These are phyloP conservation scores for Phytopythium ostracodes DNA, from an alignment of 352 stramenopile species.

Conservation along the genomic window DNA sequence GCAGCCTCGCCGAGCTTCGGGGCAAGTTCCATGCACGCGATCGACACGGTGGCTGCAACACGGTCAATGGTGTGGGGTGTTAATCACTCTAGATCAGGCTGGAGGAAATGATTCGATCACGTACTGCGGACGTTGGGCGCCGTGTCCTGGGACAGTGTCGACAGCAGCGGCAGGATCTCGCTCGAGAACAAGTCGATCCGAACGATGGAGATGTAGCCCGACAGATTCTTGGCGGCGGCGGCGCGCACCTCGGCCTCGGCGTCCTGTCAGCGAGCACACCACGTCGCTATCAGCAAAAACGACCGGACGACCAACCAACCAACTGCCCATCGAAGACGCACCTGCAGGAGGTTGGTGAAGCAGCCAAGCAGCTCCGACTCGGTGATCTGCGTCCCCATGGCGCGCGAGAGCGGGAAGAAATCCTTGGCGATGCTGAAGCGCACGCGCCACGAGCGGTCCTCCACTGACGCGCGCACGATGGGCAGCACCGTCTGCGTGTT, in stretches of 20 bases:
- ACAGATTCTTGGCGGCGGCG: constrained; percentile 90
- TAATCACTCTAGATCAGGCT: background rate
- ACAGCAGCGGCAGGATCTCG: constrained; percentile 89
- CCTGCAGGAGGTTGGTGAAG: constrained; percentile 90
- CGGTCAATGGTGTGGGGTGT: background rate
- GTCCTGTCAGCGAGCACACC: constrained; percentile 34
- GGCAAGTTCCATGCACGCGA: constrained; percentile 91
- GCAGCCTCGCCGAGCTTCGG: constrained; percentile 88
- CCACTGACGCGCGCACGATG: constrained; percentile 70
- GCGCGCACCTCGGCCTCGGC: constrained; percentile 92
- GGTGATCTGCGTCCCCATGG: constrained; percentile 74
- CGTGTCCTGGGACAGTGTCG: constrained; percentile 89
- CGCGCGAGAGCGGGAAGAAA: constrained; percentile 84
- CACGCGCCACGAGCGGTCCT: constrained; percentile 90
- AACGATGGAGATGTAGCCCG: constrained; percentile 90
- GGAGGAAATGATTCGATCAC: too few species aligned
- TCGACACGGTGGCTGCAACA: constrained; percentile 63
- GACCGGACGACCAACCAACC: background rate
- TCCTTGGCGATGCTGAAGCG: constrained; percentile 93
- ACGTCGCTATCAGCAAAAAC: background rate
- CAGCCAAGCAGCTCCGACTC: constrained; percentile 88
- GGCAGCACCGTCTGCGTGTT: constrained; percentile 74
- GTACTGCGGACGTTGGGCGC: constrained; percentile 83
- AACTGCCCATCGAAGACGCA: constrained; percentile 5
- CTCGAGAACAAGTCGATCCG: constrained; percentile 87